A percentile compares a stretch with the other conserved stretches of the same genome.
Conservation (phyloP, 805 yeast genomes). For the Pichia insulana region DNA sequence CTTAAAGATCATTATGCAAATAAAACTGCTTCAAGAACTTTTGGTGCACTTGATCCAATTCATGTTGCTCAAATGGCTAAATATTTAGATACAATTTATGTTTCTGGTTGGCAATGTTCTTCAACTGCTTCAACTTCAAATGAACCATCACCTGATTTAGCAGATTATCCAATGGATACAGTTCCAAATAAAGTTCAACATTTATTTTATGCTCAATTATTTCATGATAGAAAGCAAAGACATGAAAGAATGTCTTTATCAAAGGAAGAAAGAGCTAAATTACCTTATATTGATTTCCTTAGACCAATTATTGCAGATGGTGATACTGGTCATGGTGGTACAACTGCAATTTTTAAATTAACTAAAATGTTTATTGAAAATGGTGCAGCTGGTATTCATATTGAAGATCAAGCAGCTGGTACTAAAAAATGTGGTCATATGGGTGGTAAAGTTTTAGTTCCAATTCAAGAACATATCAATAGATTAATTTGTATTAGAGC, state of each 20-base stretch:
- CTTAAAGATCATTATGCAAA: slow-evolving; percentile 64
- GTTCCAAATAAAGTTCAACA: slow-evolving; percentile 98
- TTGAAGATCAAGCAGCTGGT: slow-evolving; percentile 98
- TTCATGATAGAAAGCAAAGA: slow-evolving; percentile 95
- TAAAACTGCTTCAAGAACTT: slow-evolving; percentile 76
- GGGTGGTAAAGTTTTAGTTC: slow-evolving; percentile 97
- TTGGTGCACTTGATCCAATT: slow-evolving; percentile 94
- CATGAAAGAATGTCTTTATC: slow-evolving; percentile 66
- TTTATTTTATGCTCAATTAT: slow-evolving; percentile 90
- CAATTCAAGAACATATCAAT: slow-evolving; percentile 95
- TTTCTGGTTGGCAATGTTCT: slow-evolving; percentile 98
- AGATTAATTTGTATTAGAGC: slow-evolving; percentile 90
- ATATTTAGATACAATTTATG: slow-evolving; percentile 85
- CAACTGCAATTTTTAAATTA: slow-evolving; percentile 90
- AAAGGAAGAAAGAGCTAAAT: slow-evolving; percentile 55
- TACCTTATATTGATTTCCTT: slow-evolving; percentile 74
- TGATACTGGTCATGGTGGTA: slow-evolving; percentile 98
- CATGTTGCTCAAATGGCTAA: slow-evolving; percentile 96
- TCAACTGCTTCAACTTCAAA: slow-evolving; percentile 96
- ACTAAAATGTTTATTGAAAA: slow-evolving; percentile 94
- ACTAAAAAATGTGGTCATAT: slow-evolving; percentile 98
- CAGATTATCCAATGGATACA: slow-evolving; percentile 97
- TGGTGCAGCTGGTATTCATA: slow-evolving; percentile 98
- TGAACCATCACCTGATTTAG: slow-evolving; percentile 97
- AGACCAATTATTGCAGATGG: slow-evolving; percentile 97